phyloP scores from a whole-genome alignment of 768 basidiomycete genomes.

The Boletus edulis region DNA sequence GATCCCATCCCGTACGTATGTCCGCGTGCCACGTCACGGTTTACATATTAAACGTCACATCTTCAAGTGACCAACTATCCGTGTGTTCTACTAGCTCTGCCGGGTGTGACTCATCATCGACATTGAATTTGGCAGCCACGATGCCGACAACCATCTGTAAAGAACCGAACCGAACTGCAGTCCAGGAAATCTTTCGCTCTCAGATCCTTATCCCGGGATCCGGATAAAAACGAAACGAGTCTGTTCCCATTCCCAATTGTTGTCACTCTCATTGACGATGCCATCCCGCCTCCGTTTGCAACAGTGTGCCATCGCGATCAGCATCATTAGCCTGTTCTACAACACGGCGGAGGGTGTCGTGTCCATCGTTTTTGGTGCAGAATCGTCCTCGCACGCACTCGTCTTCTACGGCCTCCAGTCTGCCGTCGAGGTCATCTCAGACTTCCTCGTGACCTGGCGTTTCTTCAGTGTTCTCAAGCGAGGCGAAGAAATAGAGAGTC shows the following conservation, averaged over 20 bases:
- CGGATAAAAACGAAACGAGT: background rate
- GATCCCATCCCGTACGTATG: too few relatives aligned
- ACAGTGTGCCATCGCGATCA: constrained; percentile 41
- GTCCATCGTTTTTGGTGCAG: constrained; percentile 44
- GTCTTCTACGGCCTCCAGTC: constrained; percentile 51
- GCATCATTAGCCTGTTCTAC: constrained; percentile 39
- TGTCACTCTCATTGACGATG: constrained; percentile 7
- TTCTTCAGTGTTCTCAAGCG: constrained; percentile 35
- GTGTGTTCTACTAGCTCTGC: too few relatives aligned
- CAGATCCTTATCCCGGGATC: background rate
- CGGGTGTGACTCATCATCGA: too few relatives aligned
- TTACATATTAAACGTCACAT: too few relatives aligned
- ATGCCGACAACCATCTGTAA: too few relatives aligned
- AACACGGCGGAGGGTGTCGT: constrained; percentile 41
- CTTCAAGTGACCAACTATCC: too few relatives aligned
- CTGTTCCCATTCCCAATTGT: background rate
- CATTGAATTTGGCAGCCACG: too few relatives aligned
- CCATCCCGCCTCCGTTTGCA: constrained; percentile 18
- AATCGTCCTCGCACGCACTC: constrained; percentile 42
- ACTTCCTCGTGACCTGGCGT: constrained; percentile 44
- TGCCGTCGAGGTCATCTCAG: constrained; percentile 44
- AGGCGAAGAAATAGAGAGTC: constrained; percentile 28
- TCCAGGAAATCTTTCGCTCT: too few relatives aligned
- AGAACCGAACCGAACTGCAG: too few relatives aligned
- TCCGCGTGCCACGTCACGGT: too few relatives aligned